Conservation (phyloP, 371 early-diverging fungal genomes). For the Blastocladiella emersonii region DNA sequence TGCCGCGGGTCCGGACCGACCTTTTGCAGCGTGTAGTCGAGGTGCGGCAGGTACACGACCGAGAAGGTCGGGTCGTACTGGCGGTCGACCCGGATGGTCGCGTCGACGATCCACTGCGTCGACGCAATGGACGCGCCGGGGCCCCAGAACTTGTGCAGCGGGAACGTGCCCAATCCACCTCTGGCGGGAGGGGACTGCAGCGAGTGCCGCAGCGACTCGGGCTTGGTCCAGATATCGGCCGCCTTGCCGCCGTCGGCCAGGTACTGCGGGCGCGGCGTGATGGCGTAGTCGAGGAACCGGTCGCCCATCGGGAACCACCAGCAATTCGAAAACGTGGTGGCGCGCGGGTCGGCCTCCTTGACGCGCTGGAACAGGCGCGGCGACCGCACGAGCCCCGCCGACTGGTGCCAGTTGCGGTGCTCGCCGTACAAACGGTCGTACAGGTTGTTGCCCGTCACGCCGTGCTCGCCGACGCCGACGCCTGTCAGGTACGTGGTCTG, state of each 20-base stretch:
- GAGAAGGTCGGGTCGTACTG: not conserved
- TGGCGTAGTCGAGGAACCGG: not conserved
- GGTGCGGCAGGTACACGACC: conserved; percentile 1
- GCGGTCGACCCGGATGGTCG: not conserved
- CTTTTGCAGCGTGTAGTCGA: conserved; percentile 1
- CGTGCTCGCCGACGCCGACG: not conserved
- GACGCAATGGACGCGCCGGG: not conserved
- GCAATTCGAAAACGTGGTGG: not conserved
- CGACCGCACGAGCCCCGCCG: not conserved
- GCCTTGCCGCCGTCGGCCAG: conserved; percentile 1
- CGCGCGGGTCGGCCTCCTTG: not conserved
- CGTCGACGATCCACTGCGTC: not conserved
- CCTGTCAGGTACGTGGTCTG: conserved; percentile 4
- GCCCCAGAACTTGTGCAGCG: conserved; percentile 4
- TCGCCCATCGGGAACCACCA: conserved; percentile 5
- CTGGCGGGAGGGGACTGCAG: too few relatives aligned
- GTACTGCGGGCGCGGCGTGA: conserved; percentile 5
- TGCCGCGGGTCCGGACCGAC: not conserved
- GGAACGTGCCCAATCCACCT: not conserved
- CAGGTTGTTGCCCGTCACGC: not conserved
- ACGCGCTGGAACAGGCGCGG: not conserved
- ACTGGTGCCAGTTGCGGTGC: conserved; percentile 3
- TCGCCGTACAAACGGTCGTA: not conserved
- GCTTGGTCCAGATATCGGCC: not conserved
- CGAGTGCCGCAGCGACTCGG: not conserved